phyloP scores from a whole-genome alignment of 116 monocot species.

The Cymodocea nodosa region DNA sequence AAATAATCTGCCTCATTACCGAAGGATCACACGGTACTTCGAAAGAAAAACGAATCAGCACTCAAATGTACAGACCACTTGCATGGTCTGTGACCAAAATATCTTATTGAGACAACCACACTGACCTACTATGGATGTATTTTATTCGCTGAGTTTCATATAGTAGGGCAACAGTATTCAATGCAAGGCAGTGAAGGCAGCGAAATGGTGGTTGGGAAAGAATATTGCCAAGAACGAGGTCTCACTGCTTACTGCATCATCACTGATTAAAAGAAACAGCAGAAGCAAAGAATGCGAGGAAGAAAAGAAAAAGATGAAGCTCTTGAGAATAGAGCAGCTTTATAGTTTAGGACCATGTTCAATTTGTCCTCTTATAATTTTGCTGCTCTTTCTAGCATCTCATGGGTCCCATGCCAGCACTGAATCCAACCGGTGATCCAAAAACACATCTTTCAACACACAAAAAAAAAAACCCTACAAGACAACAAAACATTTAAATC shows the following conservation, averaged over 20 bases:
- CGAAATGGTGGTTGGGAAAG: not conserved
- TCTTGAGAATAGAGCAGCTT: not conserved
- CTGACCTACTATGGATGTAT: too few species aligned
- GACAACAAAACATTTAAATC: not conserved
- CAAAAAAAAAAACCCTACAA: not conserved
- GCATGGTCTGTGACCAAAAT: not conserved
- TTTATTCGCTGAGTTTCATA: too few species aligned
- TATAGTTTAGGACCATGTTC: not conserved
- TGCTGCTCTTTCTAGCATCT: not conserved
- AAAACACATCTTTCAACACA: not conserved
- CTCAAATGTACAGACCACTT: too few species aligned
- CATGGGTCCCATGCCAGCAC: not conserved
- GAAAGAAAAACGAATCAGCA: too few species aligned
- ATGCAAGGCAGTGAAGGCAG: not conserved
- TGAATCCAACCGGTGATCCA: not conserved
- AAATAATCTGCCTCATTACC: too few species aligned
- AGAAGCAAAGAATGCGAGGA: not conserved
- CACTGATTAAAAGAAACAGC: conserved; percentile 1
- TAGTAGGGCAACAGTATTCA: too few species aligned
- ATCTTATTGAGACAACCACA: too few species aligned
- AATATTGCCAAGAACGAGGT: not conserved
- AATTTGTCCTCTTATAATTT: conserved; percentile 1
- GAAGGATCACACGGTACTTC: too few species aligned
- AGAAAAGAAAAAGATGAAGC: not conserved
- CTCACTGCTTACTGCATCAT: not conserved